phyloP scores from a whole-genome alignment of 1,139 yeast species.

The Candida tropicalis region DNA sequence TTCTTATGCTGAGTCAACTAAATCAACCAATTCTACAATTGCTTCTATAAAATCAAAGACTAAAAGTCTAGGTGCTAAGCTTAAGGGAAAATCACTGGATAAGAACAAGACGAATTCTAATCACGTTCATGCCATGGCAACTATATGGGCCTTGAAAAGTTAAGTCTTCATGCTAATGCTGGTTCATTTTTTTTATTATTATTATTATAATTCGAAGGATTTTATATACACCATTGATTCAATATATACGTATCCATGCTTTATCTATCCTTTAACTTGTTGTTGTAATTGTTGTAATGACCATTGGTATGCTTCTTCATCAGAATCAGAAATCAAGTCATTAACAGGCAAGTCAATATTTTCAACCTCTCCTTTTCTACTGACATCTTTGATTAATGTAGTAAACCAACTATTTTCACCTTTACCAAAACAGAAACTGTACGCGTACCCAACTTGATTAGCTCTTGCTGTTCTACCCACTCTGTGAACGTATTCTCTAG shows the following conservation, averaged over 20 bases:
- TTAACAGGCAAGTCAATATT: constrained; percentile 25
- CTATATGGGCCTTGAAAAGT: constrained; percentile 1
- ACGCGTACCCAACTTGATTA: constrained; percentile 71
- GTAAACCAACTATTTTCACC: constrained; percentile 75
- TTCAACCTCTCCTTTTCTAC: constrained; percentile 26
- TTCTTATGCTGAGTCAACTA: constrained; percentile 14
- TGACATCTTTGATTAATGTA: constrained; percentile 48
- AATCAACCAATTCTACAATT: constrained; percentile 16
- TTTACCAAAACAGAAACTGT: constrained; percentile 68
- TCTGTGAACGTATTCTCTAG: constrained; percentile 91
- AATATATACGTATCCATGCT: neutral
- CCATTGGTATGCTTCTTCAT: constrained; percentile 28
- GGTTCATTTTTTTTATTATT: too few relatives aligned
- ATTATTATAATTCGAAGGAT: too few relatives aligned
- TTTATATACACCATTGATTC: neutral
- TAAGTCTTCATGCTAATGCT: too few relatives aligned
- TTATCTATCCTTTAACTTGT: constrained; percentile 19
- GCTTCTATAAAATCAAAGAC: constrained; percentile 12
- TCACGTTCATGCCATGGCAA: constrained; percentile 4
- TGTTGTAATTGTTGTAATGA: constrained; percentile 29
- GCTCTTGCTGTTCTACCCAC: constrained; percentile 98
- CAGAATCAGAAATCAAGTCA: constrained; percentile 25
- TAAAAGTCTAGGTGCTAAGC: constrained; percentile 1
- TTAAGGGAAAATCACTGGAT: constrained; percentile 3
- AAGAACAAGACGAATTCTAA: neutral